Percentiles rank a stretch among this genome's conserved stretches.
Conservation (phyloP, 108 stramenopile genomes). For the Cyclotella kingstonii region DNA sequence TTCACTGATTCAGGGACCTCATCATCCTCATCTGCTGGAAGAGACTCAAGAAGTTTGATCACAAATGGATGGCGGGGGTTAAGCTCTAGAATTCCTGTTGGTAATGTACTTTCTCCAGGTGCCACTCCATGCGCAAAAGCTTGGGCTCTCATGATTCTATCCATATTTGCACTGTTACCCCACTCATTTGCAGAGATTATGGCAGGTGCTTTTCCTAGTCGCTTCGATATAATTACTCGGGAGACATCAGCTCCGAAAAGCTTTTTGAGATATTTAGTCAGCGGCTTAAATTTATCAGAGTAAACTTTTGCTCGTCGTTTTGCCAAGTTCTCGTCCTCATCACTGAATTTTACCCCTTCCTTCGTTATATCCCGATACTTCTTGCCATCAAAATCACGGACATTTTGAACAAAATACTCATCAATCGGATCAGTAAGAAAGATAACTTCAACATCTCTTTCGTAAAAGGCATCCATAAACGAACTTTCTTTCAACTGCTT, state of each 20-base stretch:
- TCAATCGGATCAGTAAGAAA: constrained; percentile 95
- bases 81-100: constrained; percentile 92
- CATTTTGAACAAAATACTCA: constrained; percentile 88
- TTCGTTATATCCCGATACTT: constrained; percentile 90
- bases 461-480: constrained; percentile 88
- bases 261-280: constrained; percentile 95
- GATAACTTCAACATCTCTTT: constrained; percentile 95
- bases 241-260: constrained; percentile 83
- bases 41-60: constrained; percentile 82
- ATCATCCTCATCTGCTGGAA: constrained; percentile 64
- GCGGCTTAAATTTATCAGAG: constrained; percentile 92
- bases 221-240: constrained; percentile 88
- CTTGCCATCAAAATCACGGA: constrained; percentile 80
- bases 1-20: constrained; percentile 71
- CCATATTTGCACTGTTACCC: constrained; percentile 98
- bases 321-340: constrained; percentile 92
- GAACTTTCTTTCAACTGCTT: constrained; percentile 86
- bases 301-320: constrained; percentile 93
- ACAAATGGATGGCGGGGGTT: constrained; percentile 99
- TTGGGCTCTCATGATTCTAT: constrained; percentile 98
- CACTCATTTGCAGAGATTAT: constrained; percentile 92
- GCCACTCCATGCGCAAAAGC: constrained; percentile 78
- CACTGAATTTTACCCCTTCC: constrained; percentile 96
- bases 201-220: constrained; percentile 88
- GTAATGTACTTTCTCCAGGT: constrained; percentile 50